Evolutionary conservation across 1,139 yeast genomes (phyloP).

Genomic region (Citeromyces hawaiiensis): DNA sequence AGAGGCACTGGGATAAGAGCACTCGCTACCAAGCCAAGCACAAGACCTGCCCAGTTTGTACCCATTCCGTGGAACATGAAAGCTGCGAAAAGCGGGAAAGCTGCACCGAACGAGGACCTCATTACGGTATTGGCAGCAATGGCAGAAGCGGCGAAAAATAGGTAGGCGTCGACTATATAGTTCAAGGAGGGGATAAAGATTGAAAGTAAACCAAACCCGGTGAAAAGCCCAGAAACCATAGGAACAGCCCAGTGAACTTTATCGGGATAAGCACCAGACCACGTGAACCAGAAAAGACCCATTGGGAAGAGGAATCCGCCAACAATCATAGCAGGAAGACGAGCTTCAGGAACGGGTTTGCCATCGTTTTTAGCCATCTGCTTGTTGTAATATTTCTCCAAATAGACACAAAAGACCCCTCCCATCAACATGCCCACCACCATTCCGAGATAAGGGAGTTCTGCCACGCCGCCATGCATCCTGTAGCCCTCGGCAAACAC

Average conservation of each 20-base stretch:
- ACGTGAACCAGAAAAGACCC: constrained; percentile 75
- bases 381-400: constrained; percentile 21
- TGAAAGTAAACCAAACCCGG: constrained; percentile 64
- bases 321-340: constrained; percentile 61
- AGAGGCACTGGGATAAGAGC: constrained; percentile 66
- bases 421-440: constrained; percentile 50
- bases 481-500: constrained; percentile 55
- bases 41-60: constrained; percentile 72
- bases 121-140: constrained; percentile 77
- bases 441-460: constrained; percentile 49
- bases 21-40: constrained; percentile 57
- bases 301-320: constrained; percentile 63
- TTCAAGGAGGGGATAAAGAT: constrained; percentile 70
- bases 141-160: constrained; percentile 78
- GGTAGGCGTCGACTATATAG: constrained; percentile 70
- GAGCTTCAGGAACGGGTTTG: constrained; percentile 66
- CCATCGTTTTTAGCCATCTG: constrained; percentile 35
- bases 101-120: constrained; percentile 54
- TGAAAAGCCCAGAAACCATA: constrained; percentile 53
- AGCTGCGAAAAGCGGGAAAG: constrained; percentile 69
- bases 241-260: constrained; percentile 77
- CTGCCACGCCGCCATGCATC: constrained; percentile 41
- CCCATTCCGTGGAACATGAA: constrained; percentile 69
- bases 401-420: constrained; percentile 27
- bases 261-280: constrained; percentile 68